Base-by-base conservation (phyloP, 495 filamentous ascomycete species). In the Neurospora sp. region DNA sequence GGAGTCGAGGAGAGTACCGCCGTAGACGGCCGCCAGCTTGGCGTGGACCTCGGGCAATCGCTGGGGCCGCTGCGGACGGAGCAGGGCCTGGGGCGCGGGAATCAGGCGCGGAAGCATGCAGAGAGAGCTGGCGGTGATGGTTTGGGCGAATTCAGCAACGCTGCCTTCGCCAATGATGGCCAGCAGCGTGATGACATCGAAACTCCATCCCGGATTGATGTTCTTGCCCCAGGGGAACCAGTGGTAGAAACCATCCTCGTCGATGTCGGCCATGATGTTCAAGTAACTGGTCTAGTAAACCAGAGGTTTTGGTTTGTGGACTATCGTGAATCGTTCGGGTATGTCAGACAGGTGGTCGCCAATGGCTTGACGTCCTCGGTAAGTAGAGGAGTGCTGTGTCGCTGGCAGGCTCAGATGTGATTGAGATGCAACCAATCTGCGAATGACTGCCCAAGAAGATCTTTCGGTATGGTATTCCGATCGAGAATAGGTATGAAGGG, bases 41-140 rank as follows among this genome's bases (percentile, higher is more conserved):
- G 87, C 87, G 10, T 83, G 83, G 23, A 84, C 82, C 70, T 87
- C 82, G 74, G 87, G 86, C 42, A 91, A 82, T 62, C 89, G 87
- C 73, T 82, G 80, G 5, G 88, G 90, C 2, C 90, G 87, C 5
- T 84, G 79, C 10, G 89, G 85, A 62, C 87, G 85, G 42, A 91
- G 79, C 37, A 92, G 84, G 39, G 88, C 87, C 79, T 92, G 90
- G 20, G 90, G 90, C 5, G 90, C 90, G 37, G 90, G 90, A 39
- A 92, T 84, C 60, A 92, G 87, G 69, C 90, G 89, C 39, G 90
- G 90, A 10, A 91, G 83, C 27, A 87, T 80, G 75, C 86, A 89
- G 37, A 90, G 81, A 69, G 82, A 78, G 27, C 85, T 87, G 31
- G 88, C 85, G 2, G 88, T 90, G 41, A 91, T 83, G 66, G 84